phyloP scores from a whole-genome alignment of 441 rosid species.

The Eutrema salsugineum region DNA sequence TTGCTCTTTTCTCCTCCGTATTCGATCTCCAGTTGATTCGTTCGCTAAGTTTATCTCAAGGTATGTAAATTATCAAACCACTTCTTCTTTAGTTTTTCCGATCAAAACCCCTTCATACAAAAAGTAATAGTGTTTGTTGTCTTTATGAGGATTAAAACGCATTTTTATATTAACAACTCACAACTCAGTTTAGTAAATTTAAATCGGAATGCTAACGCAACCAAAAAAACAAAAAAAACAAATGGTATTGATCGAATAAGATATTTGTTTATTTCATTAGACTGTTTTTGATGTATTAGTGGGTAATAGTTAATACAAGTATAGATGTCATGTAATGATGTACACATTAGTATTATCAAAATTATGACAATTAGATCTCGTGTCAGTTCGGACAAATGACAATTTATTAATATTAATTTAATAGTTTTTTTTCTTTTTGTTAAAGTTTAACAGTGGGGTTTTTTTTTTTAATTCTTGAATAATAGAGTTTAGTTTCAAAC shows the following conservation, averaged over 20 bases:
- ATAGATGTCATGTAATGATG: too few species aligned
- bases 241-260: neutral
- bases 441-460: neutral
- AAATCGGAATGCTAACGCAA: neutral
- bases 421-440: neutral
- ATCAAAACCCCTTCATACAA: neutral
- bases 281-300: neutral
- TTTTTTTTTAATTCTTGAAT: too few species aligned
- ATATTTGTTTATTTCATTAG: neutral
- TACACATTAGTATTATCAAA: neutral
- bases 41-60: constrained; percentile 8
- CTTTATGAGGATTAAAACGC: neutral
- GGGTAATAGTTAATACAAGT: too few species aligned
- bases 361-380: neutral
- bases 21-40: constrained; percentile 4
- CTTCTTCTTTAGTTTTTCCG: neutral
- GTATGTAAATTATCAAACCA: constrained; percentile 9
- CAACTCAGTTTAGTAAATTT: neutral
- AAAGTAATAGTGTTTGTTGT: too few species aligned
- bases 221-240: too few species aligned
- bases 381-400: neutral
- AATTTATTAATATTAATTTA: neutral
- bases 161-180: neutral
- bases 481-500: too few species aligned
- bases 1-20: neutral